These are phyloP conservation scores for Penicillium italicum DNA, from an alignment of 2,329 filamentous ascomycete species.

Conservation along the genomic window DNA sequence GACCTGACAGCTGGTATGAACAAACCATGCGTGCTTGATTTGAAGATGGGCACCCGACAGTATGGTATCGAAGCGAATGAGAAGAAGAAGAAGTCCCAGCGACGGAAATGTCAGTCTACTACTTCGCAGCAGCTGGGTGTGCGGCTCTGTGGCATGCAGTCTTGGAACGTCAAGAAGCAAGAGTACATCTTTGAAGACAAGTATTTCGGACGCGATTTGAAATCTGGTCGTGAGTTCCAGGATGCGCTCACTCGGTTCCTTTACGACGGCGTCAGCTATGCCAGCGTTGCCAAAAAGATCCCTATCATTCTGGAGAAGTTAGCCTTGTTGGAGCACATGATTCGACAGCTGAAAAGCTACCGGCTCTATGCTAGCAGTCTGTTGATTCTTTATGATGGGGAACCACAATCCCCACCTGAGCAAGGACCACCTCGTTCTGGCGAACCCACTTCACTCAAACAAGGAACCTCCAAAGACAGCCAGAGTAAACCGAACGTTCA, in stretches of 20 bases:
- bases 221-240: constrained; percentile 84
- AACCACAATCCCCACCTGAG: constrained; percentile 30
- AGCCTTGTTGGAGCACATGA: constrained; percentile 75
- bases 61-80: constrained; percentile 88
- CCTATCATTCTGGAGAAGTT: constrained; percentile 83
- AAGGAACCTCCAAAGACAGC: constrained; percentile 34
- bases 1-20: constrained; percentile 97
- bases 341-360: constrained; percentile 74
- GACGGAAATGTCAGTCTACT: constrained; percentile 85
- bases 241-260: constrained; percentile 83
- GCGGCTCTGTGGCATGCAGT: constrained; percentile 89
- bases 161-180: constrained; percentile 82
- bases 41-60: constrained; percentile 98
- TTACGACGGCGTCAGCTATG: constrained; percentile 79
- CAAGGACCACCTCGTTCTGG: constrained; percentile 21
- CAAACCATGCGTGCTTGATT: constrained; percentile 89
- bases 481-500: constrained; percentile 52
- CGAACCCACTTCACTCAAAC: constrained; percentile 34
- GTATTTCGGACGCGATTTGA: constrained; percentile 86
- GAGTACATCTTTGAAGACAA: constrained; percentile 97
- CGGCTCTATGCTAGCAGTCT: constrained; percentile 94
- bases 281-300: constrained; percentile 79
- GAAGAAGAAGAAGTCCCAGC: constrained; percentile 90
- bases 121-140: constrained; percentile 91
- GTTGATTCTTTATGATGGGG: constrained; percentile 95